Conservation (phyloP, 2,329 filamentous ascomycete species). For the Aurifilum marmelostoma region DNA sequence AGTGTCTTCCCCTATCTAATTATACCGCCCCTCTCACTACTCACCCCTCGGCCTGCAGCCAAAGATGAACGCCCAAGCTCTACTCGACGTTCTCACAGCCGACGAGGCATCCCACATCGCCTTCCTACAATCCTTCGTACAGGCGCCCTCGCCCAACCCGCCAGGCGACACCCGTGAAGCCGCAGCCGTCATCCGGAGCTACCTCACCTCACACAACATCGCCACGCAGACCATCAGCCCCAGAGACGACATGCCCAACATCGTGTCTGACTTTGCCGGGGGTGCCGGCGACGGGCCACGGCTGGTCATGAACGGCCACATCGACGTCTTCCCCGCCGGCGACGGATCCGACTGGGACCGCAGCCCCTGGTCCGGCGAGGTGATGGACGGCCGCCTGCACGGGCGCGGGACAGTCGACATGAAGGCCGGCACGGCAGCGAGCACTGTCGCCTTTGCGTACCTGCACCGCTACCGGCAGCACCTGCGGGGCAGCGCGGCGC, state of each 20-base stretch:
- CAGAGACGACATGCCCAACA: conserved; percentile 37
- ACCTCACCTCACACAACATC: conserved; percentile 35
- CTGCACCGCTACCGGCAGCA: conserved; percentile 33
- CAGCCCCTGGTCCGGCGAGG: conserved; percentile 43
- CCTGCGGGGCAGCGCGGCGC: conserved; percentile 33
- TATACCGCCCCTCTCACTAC: too few species aligned
- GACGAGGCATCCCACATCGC: conserved; percentile 15
- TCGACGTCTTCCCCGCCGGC: conserved; percentile 45
- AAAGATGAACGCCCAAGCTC: conserved; percentile 28
- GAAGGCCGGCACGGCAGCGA: conserved; percentile 47
- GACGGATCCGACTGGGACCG: conserved; percentile 40
- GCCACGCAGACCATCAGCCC: conserved; percentile 36
- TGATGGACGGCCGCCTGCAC: conserved; percentile 38
- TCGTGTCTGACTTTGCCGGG: conserved; percentile 39
- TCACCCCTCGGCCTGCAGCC: background rate
- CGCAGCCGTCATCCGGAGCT: conserved; percentile 38
- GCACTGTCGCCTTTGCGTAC: conserved; percentile 43
- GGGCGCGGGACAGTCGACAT: conserved; percentile 47
- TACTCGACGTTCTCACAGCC: conserved; percentile 23
- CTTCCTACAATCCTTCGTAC: conserved; percentile 34
- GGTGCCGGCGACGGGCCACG: conserved; percentile 33
- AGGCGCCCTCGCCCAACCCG: conserved; percentile 42
- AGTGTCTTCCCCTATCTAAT: background rate
- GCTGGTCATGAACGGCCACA: conserved; percentile 47
- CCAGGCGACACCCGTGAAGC: conserved; percentile 43